Conservation (phyloP, 169 alveolate species). For the Cryptosporidium meleagridis region DNA sequence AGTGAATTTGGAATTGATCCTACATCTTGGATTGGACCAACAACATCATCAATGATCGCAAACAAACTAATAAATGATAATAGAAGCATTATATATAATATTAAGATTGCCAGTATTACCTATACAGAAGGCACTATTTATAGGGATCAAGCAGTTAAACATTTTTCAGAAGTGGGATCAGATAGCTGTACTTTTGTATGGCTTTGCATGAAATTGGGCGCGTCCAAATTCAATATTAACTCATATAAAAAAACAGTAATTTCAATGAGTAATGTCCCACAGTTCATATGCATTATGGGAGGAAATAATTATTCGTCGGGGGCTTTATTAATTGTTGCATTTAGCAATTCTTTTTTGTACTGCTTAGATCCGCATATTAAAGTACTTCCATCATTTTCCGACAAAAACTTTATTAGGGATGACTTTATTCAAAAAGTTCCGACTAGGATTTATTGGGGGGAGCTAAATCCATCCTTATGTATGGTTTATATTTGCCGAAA, state of each 20-base stretch:
- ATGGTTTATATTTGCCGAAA: slow-evolving; percentile 32
- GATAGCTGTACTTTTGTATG: slow-evolving; percentile 54
- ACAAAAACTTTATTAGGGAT: slow-evolving; percentile 12
- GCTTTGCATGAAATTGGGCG: slow-evolving; percentile 57
- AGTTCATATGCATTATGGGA: slow-evolving; percentile 61
- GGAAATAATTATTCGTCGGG: slow-evolving; percentile 33
- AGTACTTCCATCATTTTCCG: slow-evolving; percentile 6
- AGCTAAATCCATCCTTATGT: slow-evolving; percentile 43
- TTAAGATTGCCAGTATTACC: slow-evolving; percentile 28
- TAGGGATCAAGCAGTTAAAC: slow-evolving; percentile 12
- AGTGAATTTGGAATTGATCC: slow-evolving; percentile 38
- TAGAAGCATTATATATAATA: not conserved
- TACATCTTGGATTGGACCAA: slow-evolving; percentile 62
- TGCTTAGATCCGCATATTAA: slow-evolving; percentile 68
- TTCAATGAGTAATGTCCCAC: slow-evolving; percentile 50
- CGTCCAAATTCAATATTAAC: slow-evolving; percentile 12
- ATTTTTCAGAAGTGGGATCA: not conserved
- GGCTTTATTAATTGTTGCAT: slow-evolving; percentile 42
- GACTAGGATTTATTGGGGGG: slow-evolving; percentile 51
- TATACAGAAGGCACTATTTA: slow-evolving; percentile 51
- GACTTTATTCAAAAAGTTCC: slow-evolving; percentile 59
- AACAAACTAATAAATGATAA: slow-evolving; percentile 27
- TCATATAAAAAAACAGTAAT: slow-evolving; percentile 45
- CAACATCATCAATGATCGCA: slow-evolving; percentile 65
- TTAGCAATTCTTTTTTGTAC: slow-evolving; percentile 24